These are phyloP conservation scores for Candida awuae DNA, from an alignment of 805 yeast species.

Conservation along the genomic window DNA sequence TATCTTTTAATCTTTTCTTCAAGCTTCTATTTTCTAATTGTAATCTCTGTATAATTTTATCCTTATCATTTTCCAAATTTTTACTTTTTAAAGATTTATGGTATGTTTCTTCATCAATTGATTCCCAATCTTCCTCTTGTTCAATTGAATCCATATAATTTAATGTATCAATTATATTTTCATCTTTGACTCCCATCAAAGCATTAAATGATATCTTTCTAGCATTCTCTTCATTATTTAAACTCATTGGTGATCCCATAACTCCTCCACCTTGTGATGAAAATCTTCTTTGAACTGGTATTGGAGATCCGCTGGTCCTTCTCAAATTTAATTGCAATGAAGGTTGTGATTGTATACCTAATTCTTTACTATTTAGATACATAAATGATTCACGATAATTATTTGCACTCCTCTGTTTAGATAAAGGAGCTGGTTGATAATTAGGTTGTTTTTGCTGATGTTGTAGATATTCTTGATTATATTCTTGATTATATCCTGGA, in stretches of 20 bases:
- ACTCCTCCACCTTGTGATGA: constrained; percentile 10
- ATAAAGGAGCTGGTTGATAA: too few relatives aligned
- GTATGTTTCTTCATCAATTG: constrained; percentile 12
- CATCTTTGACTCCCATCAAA: constrained; percentile 9
- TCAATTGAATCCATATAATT: constrained; percentile 6
- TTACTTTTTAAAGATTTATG: constrained; percentile 6
- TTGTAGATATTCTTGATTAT: constrained; percentile 1
- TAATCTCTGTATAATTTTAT: constrained; percentile 10
- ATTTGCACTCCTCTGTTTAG: constrained; percentile 1
- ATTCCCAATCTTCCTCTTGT: constrained; percentile 11
- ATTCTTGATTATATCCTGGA: neutral
- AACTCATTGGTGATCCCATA: constrained; percentile 20
- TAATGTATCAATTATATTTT: neutral
- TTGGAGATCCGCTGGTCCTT: constrained; percentile 3
- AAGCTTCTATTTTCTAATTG: constrained; percentile 13
- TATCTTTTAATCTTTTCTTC: constrained; percentile 13
- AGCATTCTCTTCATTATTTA: constrained; percentile 7
- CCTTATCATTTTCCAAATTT: neutral
- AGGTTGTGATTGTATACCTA: constrained; percentile 8
- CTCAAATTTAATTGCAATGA: constrained; percentile 2
- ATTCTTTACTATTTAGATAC: constrained; percentile 7
- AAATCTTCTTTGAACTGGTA: constrained; percentile 8
- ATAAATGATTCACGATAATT: constrained; percentile 9
- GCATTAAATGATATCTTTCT: constrained; percentile 21
- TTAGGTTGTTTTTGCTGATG: constrained; percentile 3